Base-by-base conservation (phyloP, 352 stramenopile genomes). In the Globisporangium uncinulatum region DNA sequence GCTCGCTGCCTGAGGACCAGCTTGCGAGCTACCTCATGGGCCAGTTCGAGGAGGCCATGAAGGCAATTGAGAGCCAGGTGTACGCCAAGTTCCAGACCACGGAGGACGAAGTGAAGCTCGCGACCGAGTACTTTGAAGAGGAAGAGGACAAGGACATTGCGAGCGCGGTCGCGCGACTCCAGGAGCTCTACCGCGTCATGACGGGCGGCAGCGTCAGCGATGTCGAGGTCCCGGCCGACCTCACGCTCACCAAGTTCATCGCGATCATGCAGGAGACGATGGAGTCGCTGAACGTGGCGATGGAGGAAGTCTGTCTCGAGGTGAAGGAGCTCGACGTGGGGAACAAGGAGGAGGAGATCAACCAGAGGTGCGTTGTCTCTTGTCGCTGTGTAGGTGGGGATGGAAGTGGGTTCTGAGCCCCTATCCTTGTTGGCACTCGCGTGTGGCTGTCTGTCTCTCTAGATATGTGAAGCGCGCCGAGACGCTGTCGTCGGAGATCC, bases 211-310 rank as follows among this genome's bases (percentile, higher is more conserved):
- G 80, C 65, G 83, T 86, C 61, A 86, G 76, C 58, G 82, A 92
- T 58, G 84, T 92, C 7, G 84, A 94, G 46, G 82, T 94, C 15
- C 84, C 84, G 2, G 73, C 73, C 9, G 82, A 94, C 65, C 70
- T 94, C 24, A 92, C 84, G 62, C 73, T 94, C 34, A 73, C 76
- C 44, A 94, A 94, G 81, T 94, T 94, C 59, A 86, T 94, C 51
- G 67, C 77, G 67, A 94, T 94, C 73, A 94, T 94, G 84, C 81
- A 94, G 57, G 84, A 94, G 70, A 92, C 84, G 21, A 94, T 94
- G 84, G 84, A 94, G 70, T 91, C 82, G 56, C 70, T 94, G 54
- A 94, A 94, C 65, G 79, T 94, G 59, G 84, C 84, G 51, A 94
- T 94, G 84, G 84, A 94, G 61, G 80, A 92, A 57, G 82, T 94